A percentile compares a stretch with the other conserved stretches of the same genome.
phyloP scores from a whole-genome alignment of 2,329 filamentous ascomycete genomes.

The Dactylellina leptospora region DNA sequence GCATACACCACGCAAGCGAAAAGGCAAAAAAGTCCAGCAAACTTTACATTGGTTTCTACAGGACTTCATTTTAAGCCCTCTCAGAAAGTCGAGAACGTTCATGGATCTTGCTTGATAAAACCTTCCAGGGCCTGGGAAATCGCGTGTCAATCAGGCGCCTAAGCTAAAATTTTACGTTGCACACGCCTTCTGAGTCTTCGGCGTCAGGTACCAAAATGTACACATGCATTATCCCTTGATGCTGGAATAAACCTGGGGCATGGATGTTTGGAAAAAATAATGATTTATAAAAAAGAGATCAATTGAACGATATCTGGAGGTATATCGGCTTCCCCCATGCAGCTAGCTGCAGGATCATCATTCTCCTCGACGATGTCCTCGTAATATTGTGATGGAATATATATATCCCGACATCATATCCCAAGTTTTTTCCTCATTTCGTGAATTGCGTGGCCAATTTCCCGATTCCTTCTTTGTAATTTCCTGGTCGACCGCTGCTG shows the following conservation, averaged over 20 bases:
- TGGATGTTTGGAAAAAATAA: constrained; percentile 31
- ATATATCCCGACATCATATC: constrained; percentile 3
- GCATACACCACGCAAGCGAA: too few relatives aligned
- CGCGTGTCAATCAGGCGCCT: constrained; percentile 6
- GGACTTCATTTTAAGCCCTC: too few relatives aligned
- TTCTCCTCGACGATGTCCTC: neutral
- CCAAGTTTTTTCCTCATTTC: neutral
- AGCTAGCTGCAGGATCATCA: too few relatives aligned
- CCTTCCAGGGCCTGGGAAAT: neutral
- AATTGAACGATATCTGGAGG: neutral
- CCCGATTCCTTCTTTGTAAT: too few relatives aligned
- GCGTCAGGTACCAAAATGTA: constrained; percentile 4
- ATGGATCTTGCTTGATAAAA: constrained; percentile 3
- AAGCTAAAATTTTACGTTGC: too few relatives aligned
- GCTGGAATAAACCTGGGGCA: constrained; percentile 17
- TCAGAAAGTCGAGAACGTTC: neutral
- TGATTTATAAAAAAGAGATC: neutral
- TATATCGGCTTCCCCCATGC: too few relatives aligned
- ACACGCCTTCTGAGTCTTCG: neutral
- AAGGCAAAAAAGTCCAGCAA: too few relatives aligned
- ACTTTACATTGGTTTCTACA: too few relatives aligned
- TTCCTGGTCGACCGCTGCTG: too few relatives aligned
- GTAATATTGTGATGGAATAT: neutral
- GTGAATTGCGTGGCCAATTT: too few relatives aligned
- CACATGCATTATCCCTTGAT: constrained; percentile 28